These are phyloP conservation scores for Talaromyces sp. DNA, from an alignment of 2,329 filamentous ascomycete genomes.

Conservation along the genomic window DNA sequence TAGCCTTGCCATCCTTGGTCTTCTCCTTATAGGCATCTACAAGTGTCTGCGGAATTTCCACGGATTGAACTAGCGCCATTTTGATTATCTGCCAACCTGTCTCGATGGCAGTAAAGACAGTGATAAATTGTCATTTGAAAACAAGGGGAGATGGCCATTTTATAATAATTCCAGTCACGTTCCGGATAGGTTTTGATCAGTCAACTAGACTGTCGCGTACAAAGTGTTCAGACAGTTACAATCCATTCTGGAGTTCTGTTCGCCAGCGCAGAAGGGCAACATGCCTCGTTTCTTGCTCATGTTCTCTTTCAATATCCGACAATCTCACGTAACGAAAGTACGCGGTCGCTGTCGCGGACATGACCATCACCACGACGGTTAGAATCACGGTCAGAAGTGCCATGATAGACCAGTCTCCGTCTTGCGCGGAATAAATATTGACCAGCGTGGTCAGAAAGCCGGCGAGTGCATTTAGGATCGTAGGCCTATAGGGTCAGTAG, in stretches of 20 bases:
- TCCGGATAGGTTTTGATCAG: neutral
- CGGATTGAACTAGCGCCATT: neutral
- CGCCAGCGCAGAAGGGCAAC: neutral
- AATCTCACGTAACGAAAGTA: neutral
- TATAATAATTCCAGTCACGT: neutral
- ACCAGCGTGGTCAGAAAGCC: conserved; percentile 48
- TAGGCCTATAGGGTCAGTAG: neutral
- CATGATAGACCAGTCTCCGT: conserved; percentile 46
- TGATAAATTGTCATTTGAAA: neutral
- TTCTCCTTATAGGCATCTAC: neutral
- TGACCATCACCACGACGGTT: conserved; percentile 25
- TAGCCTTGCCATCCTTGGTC: neutral
- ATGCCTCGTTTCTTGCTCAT: neutral
- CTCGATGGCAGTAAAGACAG: neutral
- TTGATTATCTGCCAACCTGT: neutral
- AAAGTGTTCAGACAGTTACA: neutral
- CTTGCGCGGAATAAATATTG: conserved; percentile 50
- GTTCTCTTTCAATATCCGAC: neutral
- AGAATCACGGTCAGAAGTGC: conserved; percentile 40
- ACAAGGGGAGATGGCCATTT: neutral
- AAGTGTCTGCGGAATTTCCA: neutral
- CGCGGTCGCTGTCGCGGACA: conserved; percentile 24
- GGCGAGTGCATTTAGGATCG: neutral
- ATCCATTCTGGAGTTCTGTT: neutral
- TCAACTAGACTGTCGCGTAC: neutral